Base-by-base conservation (phyloP, 208 protist genomes). In the Wallacemonas sp. region DNA sequence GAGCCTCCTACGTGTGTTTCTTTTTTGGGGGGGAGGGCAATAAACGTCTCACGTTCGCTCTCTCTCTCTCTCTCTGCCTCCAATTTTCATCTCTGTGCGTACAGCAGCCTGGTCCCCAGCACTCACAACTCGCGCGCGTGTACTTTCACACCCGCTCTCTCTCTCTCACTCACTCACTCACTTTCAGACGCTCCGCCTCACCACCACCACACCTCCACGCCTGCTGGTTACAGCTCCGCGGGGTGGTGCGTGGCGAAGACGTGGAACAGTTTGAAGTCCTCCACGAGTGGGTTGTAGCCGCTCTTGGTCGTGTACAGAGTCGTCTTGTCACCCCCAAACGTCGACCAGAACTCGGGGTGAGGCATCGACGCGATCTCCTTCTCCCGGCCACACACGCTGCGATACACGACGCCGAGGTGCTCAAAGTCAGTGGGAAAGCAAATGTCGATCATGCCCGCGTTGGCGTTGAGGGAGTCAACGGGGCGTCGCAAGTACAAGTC, bases 391-490 rank as follows among this genome's bases (percentile, higher is more conserved):
- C 87, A 94, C 23, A 94, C 75, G 27, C 64, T 67, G 2, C 56
- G 27, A 66, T 96, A 96, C 24, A 93, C 83, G 2, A 57, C 61
- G 29, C 57, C 38, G 12, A 96, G 73, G 52, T 88, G 76, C 1
- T 90, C 81, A 77, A 94, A 96, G 62, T 96, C 83, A 12, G 91
- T 96, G 0, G 88, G 88, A 57, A 94, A 96, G 69, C 85, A 93
- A 44, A 96, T 89, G 57, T 96, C 88, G 32, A 92, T 72, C 85
- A 92, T 89, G 30, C 91, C 91, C 11, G 85, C 83, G 65, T 93
- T 94, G 26, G 76, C 46, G 41, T 92, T 69, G 1, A 93, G 73
- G 21, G 76, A 47, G 24, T 91, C 84, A 34, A 75, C 70, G 29
- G 85, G 78, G 26, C 71, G 65, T 29, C 87, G 85, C 12, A 91